Evolutionary conservation across 2,329 filamentous ascomycete genomes (phyloP), one percentile per base, ranked within the genome.

Genomic region (Verticillium alfalfae): DNA sequence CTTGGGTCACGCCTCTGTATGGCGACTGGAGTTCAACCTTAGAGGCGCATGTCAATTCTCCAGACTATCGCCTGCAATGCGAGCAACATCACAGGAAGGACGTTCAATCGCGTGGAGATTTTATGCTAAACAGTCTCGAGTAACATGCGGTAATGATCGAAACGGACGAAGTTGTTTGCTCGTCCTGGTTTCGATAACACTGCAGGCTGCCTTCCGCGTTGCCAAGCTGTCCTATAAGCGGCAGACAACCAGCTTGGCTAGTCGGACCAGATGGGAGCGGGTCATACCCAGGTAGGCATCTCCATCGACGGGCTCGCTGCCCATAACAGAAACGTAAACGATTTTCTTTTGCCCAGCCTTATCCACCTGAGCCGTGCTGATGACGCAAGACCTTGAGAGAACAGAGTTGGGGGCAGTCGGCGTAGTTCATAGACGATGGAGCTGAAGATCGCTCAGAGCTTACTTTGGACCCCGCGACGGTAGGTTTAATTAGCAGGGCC

Each of bases 171-270:
- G 18, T 2, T 52, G 62, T 64, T 65, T 65, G 63, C 60, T 61
- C 57, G 15, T 22, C 59, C 39, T 39, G 26, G 26, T 31, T 31
- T 34, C 34, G 34, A 37, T 37, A 22, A 34, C 37, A 31, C 62
- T 65, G 63, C 62, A 65, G 52, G 55, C 37, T 62, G 62, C 62
- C 62, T 65, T 57, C 60, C 52, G 49, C 18, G 39, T 22, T 5
- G 37, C 34, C 55, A 49, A 49, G n/a, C 34, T 38, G 39, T 22
- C 63, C 45, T 52, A 31, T 58, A 45, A 39, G 54, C 54, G 18
- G 45, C 18, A 18, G 45, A 3, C 12, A 22, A 54, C 31, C 26
- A 39, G 39, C 16, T n/a, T n/a, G 15, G 39, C 57, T 22, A 18
- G 55, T 52, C 49, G 34, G 38, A 52, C 55, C 37, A 31, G 41